These are phyloP conservation scores for Tricladium varicosporioides DNA, from an alignment of 2,329 filamentous ascomycete species.

Conservation along the genomic window DNA sequence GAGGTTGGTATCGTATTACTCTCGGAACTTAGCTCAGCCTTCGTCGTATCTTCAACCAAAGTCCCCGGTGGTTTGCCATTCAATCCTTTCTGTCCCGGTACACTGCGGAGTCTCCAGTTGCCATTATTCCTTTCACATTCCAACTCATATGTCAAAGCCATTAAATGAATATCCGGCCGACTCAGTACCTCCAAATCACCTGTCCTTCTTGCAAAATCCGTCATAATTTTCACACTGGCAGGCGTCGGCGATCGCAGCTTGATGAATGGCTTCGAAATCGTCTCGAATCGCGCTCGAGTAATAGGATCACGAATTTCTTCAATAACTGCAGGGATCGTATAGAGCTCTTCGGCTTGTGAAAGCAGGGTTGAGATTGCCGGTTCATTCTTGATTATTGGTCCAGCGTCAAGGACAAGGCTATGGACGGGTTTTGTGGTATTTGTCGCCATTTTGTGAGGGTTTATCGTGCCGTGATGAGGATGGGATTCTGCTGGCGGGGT, in stretches of 20 bases:
- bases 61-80: slow-evolving; percentile 59
- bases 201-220: slow-evolving; percentile 82
- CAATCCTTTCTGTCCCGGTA: slow-evolving; percentile 74
- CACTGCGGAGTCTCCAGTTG: slow-evolving; percentile 77
- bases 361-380: slow-evolving; percentile 81
- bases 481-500: background rate
- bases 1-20: background rate
- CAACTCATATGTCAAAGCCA: slow-evolving; percentile 91
- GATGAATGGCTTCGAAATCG: slow-evolving; percentile 80
- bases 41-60: background rate
- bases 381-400: slow-evolving; percentile 91
- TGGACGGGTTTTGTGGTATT: slow-evolving; percentile 64
- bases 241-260: slow-evolving; percentile 72
- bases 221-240: slow-evolving; percentile 75
- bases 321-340: slow-evolving; percentile 83
- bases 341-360: slow-evolving; percentile 70
- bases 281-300: slow-evolving; percentile 78
- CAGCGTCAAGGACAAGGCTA: slow-evolving; percentile 84
- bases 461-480: background rate
- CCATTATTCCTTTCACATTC: slow-evolving; percentile 89
- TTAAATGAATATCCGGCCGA: slow-evolving; percentile 81
- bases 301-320: slow-evolving; percentile 83
- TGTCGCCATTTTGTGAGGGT: slow-evolving; percentile 25
- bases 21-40: background rate
- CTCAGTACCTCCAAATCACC: slow-evolving; percentile 88